phyloP scores from a whole-genome alignment of 2,329 filamentous ascomycete genomes.

The Venturia aucupariae region DNA sequence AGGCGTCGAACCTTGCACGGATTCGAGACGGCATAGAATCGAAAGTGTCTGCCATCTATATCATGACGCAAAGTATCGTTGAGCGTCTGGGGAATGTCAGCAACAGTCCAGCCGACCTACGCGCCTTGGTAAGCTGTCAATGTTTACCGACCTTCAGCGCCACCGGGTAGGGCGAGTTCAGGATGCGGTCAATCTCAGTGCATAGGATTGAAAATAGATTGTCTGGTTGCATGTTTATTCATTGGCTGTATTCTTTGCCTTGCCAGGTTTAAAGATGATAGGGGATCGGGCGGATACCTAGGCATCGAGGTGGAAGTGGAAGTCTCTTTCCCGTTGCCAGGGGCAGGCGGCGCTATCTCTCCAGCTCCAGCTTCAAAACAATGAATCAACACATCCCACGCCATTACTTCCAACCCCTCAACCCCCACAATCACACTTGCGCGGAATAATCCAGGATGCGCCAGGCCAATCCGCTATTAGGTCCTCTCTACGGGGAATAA shows the following conservation, averaged over 20 bases:
- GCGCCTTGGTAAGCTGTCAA: conserved; percentile 19
- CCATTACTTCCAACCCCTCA: no score
- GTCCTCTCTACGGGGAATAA: not conserved
- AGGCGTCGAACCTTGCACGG: conserved; percentile 7
- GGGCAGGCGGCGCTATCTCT: no score
- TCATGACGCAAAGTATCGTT: not conserved
- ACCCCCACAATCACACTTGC: no score
- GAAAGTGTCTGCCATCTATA: not conserved
- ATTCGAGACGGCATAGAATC: conserved; percentile 4
- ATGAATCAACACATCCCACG: no score
- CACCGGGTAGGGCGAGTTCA: conserved; percentile 41
- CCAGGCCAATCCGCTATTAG: no score
- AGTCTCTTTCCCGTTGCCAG: no score
- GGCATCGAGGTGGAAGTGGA: no score
- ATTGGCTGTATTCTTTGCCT: no score
- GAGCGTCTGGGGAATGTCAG: conserved; percentile 10
- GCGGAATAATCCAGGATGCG: no score
- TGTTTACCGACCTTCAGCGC: conserved; percentile 41
- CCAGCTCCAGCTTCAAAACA: no score
- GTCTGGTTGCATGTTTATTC: not conserved
- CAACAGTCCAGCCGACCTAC: not conserved
- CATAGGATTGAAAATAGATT: conserved; percentile 21
- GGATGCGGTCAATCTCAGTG: conserved; percentile 37
- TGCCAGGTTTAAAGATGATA: no score
- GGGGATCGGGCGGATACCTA: no score